Conservation (phyloP, 192 early-diverging fungal species). For the Phycomyces nitens region DNA sequence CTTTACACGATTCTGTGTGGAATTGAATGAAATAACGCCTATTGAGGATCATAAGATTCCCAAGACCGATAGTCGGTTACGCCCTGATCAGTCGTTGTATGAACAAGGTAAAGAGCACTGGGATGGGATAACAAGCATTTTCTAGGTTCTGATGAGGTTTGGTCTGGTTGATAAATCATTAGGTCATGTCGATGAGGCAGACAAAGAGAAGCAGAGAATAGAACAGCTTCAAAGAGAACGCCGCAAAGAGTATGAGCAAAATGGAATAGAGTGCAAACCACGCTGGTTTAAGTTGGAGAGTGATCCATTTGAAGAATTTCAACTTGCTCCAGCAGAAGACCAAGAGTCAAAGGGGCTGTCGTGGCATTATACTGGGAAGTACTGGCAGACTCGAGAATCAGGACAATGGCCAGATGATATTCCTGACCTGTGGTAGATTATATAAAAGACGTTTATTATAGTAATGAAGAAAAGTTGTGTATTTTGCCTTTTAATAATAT, state of each 20-base stretch:
- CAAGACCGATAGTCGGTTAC: slow-evolving; percentile 85
- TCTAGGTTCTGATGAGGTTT: not conserved
- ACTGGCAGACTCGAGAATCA: slow-evolving; percentile 66
- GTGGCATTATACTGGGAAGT: slow-evolving; percentile 85
- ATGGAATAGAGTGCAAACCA: slow-evolving; percentile 31
- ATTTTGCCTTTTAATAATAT: too few species aligned
- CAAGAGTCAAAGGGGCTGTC: slow-evolving; percentile 27
- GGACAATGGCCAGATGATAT: slow-evolving; percentile 33
- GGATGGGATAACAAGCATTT: not conserved
- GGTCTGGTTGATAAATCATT: not conserved
- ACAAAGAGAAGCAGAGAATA: slow-evolving; percentile 73
- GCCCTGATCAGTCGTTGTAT: slow-evolving; percentile 89
- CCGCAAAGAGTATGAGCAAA: slow-evolving; percentile 61
- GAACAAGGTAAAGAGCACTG: slow-evolving; percentile 47
- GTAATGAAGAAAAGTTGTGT: too few species aligned
- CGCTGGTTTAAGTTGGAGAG: slow-evolving; percentile 43
- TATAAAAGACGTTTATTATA: too few species aligned
- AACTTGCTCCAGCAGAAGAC: slow-evolving; percentile 58
- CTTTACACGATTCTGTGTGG: slow-evolving; percentile 81
- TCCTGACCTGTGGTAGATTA: slow-evolving; percentile 32
- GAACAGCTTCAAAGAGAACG: slow-evolving; percentile 83
- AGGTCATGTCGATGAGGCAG: slow-evolving; percentile 72
- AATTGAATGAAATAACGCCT: slow-evolving; percentile 84
- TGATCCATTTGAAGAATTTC: slow-evolving; percentile 57
- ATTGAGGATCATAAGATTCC: slow-evolving; percentile 63